Conservation (phyloP, 1,139 yeast genomes). For the Pichia sp. region DNA sequence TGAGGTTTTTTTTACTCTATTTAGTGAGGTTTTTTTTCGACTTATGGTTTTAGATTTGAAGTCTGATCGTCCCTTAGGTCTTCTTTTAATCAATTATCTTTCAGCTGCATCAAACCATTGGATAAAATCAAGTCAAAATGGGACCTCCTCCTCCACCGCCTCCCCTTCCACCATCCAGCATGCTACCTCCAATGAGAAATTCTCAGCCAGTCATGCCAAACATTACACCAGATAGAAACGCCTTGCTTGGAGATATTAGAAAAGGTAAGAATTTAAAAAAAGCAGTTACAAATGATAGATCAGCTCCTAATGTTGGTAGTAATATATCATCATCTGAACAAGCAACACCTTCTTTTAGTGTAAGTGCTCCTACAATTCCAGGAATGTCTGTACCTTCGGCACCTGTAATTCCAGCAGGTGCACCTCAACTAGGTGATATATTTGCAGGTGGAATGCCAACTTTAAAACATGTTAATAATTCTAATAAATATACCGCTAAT, state of each 20-base stretch:
- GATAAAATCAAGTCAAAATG: background rate
- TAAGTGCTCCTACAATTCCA: slow-evolving; percentile 19
- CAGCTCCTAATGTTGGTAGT: slow-evolving; percentile 47
- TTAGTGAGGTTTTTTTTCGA: no score
- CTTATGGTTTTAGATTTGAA: no score
- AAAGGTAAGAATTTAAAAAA: slow-evolving; percentile 73
- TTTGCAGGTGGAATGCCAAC: slow-evolving; percentile 88
- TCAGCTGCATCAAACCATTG: background rate
- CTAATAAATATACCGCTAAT: slow-evolving; percentile 32
- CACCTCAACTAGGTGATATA: slow-evolving; percentile 66
- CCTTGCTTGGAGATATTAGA: slow-evolving; percentile 78
- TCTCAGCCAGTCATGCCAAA: slow-evolving; percentile 32
- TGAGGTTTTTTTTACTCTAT: no score
- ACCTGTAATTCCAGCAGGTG: slow-evolving; percentile 16
- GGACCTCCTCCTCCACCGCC: slow-evolving; percentile 19
- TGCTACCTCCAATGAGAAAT: slow-evolving; percentile 36
- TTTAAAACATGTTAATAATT: slow-evolving; percentile 50
- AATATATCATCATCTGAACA: slow-evolving; percentile 10
- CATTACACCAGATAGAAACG: slow-evolving; percentile 55
- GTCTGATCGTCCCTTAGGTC: no score
- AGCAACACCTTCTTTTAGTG: background rate
- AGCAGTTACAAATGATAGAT: slow-evolving; percentile 66
- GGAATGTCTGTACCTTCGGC: slow-evolving; percentile 2
- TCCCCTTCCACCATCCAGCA: slow-evolving; percentile 32
- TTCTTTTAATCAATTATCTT: no score